Percentiles rank a stretch among this genome's conserved stretches.
These are phyloP conservation scores for Trichoderma sp. DNA, from an alignment of 2,329 filamentous ascomycete genomes.

Conservation along the genomic window DNA sequence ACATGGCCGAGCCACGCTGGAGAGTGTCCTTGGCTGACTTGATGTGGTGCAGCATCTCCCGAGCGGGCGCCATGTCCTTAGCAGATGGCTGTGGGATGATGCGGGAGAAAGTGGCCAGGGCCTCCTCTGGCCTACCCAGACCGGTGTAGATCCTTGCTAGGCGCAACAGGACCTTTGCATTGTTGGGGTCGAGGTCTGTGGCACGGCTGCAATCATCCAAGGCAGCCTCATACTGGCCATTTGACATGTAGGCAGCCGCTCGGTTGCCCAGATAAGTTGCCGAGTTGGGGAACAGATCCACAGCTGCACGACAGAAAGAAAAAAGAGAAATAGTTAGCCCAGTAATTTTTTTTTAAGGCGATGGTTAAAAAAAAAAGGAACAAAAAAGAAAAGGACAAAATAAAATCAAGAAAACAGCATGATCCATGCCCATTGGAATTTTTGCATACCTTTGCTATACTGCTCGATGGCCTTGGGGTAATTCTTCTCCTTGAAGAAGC, in stretches of 20 bases:
- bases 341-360: not conserved
- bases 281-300: constrained; percentile 81
- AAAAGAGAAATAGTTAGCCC: constrained; percentile 1
- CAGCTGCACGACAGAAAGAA: constrained; percentile 54
- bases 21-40: constrained; percentile 75
- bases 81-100: constrained; percentile 78
- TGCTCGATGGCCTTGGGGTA: constrained; percentile 85
- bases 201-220: constrained; percentile 84
- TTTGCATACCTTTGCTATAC: constrained; percentile 80
- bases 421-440: not conserved
- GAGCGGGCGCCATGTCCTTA: constrained; percentile 81
- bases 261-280: constrained; percentile 92
- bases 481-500: constrained; percentile 93
- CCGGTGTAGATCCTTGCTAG: constrained; percentile 87
- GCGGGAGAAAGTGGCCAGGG: constrained; percentile 74
- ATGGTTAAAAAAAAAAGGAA: not conserved
- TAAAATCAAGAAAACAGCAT: not conserved
- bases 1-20: constrained; percentile 71
- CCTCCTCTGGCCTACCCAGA: constrained; percentile 82
- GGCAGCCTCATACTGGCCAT: constrained; percentile 73
- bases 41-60: constrained; percentile 81
- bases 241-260: constrained; percentile 89
- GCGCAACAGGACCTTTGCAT: constrained; percentile 83
- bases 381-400: not conserved
- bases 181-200: constrained; percentile 78